phyloP scores from a whole-genome alignment of 2,329 filamentous ascomycete genomes.

The Trichoderma koningii region DNA sequence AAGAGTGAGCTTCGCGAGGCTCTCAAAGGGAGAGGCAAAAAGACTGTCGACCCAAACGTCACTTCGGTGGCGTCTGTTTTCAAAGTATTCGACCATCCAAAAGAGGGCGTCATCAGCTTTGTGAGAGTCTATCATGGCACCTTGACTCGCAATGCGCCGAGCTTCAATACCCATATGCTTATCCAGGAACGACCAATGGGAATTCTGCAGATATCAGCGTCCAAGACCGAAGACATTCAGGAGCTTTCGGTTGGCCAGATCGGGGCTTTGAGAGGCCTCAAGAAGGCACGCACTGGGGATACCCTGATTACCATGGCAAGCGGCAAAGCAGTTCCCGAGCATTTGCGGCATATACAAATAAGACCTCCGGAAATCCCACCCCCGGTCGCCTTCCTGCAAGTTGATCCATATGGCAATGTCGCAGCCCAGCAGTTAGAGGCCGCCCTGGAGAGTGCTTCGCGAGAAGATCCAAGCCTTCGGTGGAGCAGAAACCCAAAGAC shows the following conservation, averaged over 20 bases:
- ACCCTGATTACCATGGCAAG: slow-evolving; percentile 76
- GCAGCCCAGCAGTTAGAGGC: slow-evolving; percentile 80
- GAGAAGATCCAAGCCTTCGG: slow-evolving; percentile 90
- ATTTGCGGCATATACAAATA: slow-evolving; percentile 75
- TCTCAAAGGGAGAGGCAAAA: slow-evolving; percentile 45
- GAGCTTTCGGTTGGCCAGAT: slow-evolving; percentile 86
- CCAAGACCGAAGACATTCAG: slow-evolving; percentile 80
- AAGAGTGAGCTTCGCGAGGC: slow-evolving; percentile 42
- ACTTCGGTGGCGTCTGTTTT: slow-evolving; percentile 71
- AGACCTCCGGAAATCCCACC: slow-evolving; percentile 87
- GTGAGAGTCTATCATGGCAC: slow-evolving; percentile 88
- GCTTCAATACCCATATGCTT: slow-evolving; percentile 86
- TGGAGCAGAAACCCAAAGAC: slow-evolving; percentile 85
- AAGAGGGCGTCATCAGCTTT: slow-evolving; percentile 85
- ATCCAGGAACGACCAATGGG: slow-evolving; percentile 78
- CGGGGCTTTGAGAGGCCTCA: slow-evolving; percentile 87
- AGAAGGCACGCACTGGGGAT: slow-evolving; percentile 89
- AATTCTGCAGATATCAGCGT: slow-evolving; percentile 86
- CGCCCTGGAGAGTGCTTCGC: slow-evolving; percentile 73
- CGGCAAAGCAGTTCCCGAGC: slow-evolving; percentile 63
- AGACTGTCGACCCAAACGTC: slow-evolving; percentile 40
- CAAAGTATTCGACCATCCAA: slow-evolving; percentile 89
- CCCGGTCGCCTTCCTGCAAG: slow-evolving; percentile 93
- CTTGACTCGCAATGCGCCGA: slow-evolving; percentile 69
- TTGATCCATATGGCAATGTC: slow-evolving; percentile 75